phyloP scores from a whole-genome alignment of 2,329 filamentous ascomycete genomes.

The Cladosporium austrohemisphaericum region DNA sequence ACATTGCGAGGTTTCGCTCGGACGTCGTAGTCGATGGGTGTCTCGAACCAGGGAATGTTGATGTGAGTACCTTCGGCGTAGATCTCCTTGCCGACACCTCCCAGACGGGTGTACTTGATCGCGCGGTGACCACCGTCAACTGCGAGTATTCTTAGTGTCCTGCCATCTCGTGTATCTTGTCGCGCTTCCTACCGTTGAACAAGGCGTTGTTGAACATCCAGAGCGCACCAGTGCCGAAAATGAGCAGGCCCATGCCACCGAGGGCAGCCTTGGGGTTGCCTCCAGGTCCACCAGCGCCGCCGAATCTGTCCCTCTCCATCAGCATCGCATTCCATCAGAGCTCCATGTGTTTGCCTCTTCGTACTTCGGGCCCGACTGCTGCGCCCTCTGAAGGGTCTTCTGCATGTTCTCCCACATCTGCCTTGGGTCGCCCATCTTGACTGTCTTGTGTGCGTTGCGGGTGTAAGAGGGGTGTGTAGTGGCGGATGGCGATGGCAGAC shows the following conservation, averaged over 20 bases:
- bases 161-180: background rate
- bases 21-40: conserved; percentile 92
- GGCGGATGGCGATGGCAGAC: conserved; percentile 9
- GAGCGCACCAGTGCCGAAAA: conserved; percentile 51
- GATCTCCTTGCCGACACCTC: conserved; percentile 93
- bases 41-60: conserved; percentile 94
- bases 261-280: conserved; percentile 50
- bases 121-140: conserved; percentile 98
- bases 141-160: conserved; percentile 17
- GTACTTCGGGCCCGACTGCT: conserved; percentile 45
- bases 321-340: conserved; percentile 14
- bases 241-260: conserved; percentile 51
- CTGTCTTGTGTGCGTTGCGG: background rate
- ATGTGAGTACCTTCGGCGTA: conserved; percentile 96
- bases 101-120: conserved; percentile 90
- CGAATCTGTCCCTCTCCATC: conserved; percentile 36
- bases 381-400: conserved; percentile 51
- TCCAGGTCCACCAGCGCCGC: conserved; percentile 47
- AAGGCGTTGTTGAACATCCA: conserved; percentile 60
- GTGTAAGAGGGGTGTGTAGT: background rate
- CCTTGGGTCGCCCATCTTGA: conserved; percentile 51
- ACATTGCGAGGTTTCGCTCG: conserved; percentile 96
- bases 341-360: conserved; percentile 9
- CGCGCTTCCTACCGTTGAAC: conserved; percentile 57
- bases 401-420: conserved; percentile 65